Base-by-base conservation (phyloP, 1,284 basidiomycete genomes). In the Albatrellus sp. region DNA sequence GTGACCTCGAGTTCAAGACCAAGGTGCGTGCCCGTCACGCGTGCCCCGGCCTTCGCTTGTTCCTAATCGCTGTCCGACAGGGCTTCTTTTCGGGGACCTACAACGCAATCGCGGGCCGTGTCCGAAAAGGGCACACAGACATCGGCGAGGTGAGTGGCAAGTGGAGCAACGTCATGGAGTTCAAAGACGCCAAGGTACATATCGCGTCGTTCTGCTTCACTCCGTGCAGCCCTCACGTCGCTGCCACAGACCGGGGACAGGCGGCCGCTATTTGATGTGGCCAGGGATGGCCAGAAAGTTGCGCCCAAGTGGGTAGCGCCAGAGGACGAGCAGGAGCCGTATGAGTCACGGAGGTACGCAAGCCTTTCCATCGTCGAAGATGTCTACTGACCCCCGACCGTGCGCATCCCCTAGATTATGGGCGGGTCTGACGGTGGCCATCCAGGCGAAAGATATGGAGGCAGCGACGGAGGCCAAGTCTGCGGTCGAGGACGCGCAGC, bases 61-160 rank as follows among this genome's bases (percentile, higher is more conserved):
- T 10, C 14, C 13, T 16, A 6, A n/a, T 6, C 16, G 40, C 28
- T 19, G 24, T 14, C 12, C 32, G 30, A 12, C 55, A 90, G 87
- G 94, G 94, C 19, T 98, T 94, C 74, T 97, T 97, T 61, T 92
- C 90, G 1, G 94, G 94, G 13, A 87, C 86, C 20, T 98, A 98
- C 69, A 98, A 99, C 59, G 80, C 83, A 19, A 80, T 99, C 47
- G 63, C 75, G 4, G 96, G 93, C 29, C 79, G 80, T 51, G 75
- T 98, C 52, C 81, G 80, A 51, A 73, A 70, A 48, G 68, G 70
- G n/a, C 60, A 63, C 35, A 64, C 62, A n/a, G 82, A 90, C 2
- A 67, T 88, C 13, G 94, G 93, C 9, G 92, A 98, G 56, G 68
- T 99, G 19, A 75, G 74, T 5, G 94, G 94, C 20, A 80, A 86